Base-by-base conservation (phyloP, 2,329 filamentous ascomycete species). In the Aspergillus puulaauensis region DNA sequence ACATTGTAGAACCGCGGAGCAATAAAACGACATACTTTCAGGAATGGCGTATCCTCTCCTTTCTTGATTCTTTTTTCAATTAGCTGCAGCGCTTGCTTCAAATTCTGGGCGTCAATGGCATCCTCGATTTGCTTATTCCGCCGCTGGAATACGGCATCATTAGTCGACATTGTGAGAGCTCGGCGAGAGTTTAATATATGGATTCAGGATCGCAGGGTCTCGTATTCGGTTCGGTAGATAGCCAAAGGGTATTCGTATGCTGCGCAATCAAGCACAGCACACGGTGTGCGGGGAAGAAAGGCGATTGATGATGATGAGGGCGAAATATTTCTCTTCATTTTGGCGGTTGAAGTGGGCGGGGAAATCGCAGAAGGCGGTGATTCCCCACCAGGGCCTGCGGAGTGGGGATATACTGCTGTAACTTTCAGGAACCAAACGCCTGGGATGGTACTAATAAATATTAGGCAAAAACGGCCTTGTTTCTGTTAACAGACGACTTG, bases 61-160 rank as follows among this genome's bases (percentile, higher is more conserved):
- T 86, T 86, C 71, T 86, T 83, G 62, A 80, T 77, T 52, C 79
- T 80, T 61, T 80, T 81, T 58, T 81, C 78, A 52, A 79, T 79
- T 19, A 80, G 67, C 64, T 80, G 77, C 54, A 81, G 62, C 6
- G 79, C 79, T 64, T 80, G 78, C 63, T 81, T 80, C 64, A 79
- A 69, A 61, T 80, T 80, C 57, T 74, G 74, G 44, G 68, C 73
- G 58, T 80, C 74, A 69, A 80, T 74, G 54, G 77, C 78, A 72
- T 80, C 79, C 66, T 79, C 76, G 49, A 81, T 78, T 60, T 79
- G 77, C 59, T 79, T 78, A 61, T 80, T 79, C 58, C 78, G 76
- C 57, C 77, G 76, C 46, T 75, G 69, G 56, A 77, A 73, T 37
- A 78, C 75, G 51, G 71, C 68, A 54, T 76, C 73, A 63, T 71